Evolutionary conservation across 441 rosid genomes (phyloP), one percentile per base, ranked within the genome.

Genomic region (Adansonia grandidieri): DNA sequence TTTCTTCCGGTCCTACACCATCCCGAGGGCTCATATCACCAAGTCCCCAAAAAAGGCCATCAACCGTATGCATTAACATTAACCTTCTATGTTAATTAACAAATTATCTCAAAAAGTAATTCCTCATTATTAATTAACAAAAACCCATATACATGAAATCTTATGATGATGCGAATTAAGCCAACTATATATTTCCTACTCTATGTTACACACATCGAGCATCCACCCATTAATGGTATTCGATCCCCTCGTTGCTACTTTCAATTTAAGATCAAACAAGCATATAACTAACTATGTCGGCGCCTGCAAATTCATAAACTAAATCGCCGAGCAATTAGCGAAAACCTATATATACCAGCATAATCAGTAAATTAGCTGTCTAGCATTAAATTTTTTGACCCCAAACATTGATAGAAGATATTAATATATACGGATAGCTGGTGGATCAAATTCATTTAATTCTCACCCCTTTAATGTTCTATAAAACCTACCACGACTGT

Each of bases 361-460:
- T 22, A 32, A 28, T 11, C 9, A 24, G 2, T 0, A 28, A 37
- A 28, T 19, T 69, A 40, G 71, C 14, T 66, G 51, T 66, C 24
- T 20, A 5, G 37, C 64, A 60, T 60, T 60, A 66, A 42, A 8
- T 66, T 42, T 42, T 9, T 40, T 62, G n/a, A 11, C 8, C 40
- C n/a, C 4, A 11, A 10, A 2, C 10, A 7, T 50, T 50, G 13
- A 70, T 51, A 0, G 32, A 73, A 73, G 44, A 44, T 45, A 19
- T 60, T 58, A 62, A 73, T 73, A n/a, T 7, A 54, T 71, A 48
- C 19, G 17, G 54, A 40, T 66, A 74, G 81, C 54, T 22, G 81
- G 71, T 80, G 80, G 54, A 61, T 51, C 76, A 64, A 73, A 53
- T 67, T 73, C 85, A 62, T 79, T 70, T 28, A 68, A 51, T 77